A percentile compares a stretch with the other conserved stretches of the same genome.
Evolutionary conservation across 106 monocot species (phyloP).

Genomic region (Triglochin maritima): DNA sequence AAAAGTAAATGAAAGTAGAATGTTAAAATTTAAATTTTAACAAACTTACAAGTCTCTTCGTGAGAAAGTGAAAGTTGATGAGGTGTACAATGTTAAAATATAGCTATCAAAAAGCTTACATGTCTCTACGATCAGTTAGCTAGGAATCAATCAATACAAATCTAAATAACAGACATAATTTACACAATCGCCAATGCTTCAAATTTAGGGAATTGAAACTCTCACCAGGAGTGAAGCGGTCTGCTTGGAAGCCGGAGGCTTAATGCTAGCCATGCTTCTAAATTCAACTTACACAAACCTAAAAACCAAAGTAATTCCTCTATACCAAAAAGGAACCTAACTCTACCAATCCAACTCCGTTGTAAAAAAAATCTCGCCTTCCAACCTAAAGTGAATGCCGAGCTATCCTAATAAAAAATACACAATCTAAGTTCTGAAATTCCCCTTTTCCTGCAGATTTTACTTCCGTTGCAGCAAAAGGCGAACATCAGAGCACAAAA

Average conservation of each 20-base stretch:
- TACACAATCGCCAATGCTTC: neutral
- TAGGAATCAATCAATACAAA: too few relatives aligned
- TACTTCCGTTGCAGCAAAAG: too few relatives aligned
- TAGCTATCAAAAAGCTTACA: too few relatives aligned
- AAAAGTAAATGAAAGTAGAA: too few relatives aligned
- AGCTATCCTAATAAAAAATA: neutral
- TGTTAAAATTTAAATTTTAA: too few relatives aligned
- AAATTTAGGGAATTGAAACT: neutral
- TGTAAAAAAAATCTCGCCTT: neutral
- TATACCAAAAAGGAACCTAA: neutral
- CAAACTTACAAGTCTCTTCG: too few relatives aligned
- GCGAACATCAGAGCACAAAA: neutral
- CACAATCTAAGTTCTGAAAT: neutral
- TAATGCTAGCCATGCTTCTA: conserved; percentile 61
- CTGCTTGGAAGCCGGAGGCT: conserved; percentile 76
- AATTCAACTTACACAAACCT: neutral
- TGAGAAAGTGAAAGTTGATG: too few relatives aligned
- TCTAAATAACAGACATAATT: neutral
- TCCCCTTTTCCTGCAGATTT: too few relatives aligned
- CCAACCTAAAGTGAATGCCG: too few relatives aligned
- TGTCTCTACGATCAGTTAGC: too few relatives aligned
- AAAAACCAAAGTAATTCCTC: neutral
- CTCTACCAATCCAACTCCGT: neutral
- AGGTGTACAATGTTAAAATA: too few relatives aligned
- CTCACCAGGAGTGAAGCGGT: conserved; percentile 76